phyloP scores from a whole-genome alignment of 495 filamentous ascomycete species.

The Neohortaea acidophila region DNA sequence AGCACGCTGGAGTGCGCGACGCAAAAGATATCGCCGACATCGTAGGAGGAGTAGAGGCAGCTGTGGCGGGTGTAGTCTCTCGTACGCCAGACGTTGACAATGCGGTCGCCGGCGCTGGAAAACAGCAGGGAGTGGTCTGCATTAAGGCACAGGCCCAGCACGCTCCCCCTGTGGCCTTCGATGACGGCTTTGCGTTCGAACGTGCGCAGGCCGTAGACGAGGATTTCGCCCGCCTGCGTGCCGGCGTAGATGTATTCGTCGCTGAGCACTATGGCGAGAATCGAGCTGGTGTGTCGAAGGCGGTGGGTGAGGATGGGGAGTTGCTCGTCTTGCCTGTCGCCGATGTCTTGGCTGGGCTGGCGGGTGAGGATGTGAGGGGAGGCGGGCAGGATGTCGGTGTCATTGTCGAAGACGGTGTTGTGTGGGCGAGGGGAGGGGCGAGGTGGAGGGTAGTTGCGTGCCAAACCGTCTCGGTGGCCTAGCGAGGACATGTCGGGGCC shows the following conservation, averaged over 20 bases:
- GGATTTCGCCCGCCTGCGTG: conserved; percentile 79
- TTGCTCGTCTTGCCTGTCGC: conserved; percentile 6
- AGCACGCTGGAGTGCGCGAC: conserved; percentile 65
- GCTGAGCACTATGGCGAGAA: conserved; percentile 54
- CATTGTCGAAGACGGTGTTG: too few relatives aligned
- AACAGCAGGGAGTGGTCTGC: conserved; percentile 63
- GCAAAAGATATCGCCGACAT: conserved; percentile 92
- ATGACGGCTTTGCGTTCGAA: conserved; percentile 63
- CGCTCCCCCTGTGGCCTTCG: conserved; percentile 76
- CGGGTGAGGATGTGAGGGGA: conserved; percentile 7
- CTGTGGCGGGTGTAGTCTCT: conserved; percentile 49
- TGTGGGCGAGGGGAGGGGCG: too few relatives aligned
- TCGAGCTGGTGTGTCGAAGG: conserved; percentile 54
- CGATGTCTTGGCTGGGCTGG: conserved; percentile 11
- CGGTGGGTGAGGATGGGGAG: conserved; percentile 48
- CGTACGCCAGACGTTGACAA: conserved; percentile 55
- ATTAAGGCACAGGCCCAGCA: conserved; percentile 69
- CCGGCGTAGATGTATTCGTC: conserved; percentile 62
- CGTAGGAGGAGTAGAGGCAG: conserved; percentile 83
- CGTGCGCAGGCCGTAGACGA: conserved; percentile 75
- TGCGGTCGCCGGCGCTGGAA: conserved; percentile 84
- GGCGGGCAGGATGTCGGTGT: background rate
- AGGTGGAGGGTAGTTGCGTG: too few relatives aligned
- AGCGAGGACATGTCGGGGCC: too few relatives aligned
- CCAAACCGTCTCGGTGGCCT: too few relatives aligned